Evolutionary conservation across 1,139 yeast genomes (phyloP).

Genomic region (Yamadazyma dendronema): DNA sequence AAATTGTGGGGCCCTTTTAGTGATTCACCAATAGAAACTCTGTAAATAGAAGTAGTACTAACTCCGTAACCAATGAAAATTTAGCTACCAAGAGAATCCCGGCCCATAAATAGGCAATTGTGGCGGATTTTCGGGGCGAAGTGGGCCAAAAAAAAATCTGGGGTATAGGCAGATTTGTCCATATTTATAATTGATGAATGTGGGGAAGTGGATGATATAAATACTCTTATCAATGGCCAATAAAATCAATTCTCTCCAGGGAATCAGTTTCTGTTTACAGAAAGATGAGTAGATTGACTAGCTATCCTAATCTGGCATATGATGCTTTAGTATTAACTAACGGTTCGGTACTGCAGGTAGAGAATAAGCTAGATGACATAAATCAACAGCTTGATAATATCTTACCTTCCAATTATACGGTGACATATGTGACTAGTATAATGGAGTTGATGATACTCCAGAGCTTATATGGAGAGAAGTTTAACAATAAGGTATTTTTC

Average conservation of each 20-base stretch:
- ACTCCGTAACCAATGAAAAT: not conserved
- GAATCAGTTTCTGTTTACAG: too few relatives aligned
- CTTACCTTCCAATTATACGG: conserved; percentile 25
- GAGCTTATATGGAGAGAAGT: conserved; percentile 12
- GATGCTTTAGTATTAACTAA: conserved; percentile 37
- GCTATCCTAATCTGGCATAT: conserved; percentile 33
- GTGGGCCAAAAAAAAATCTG: not conserved
- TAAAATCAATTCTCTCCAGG: conserved; percentile 11
- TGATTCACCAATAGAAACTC: not conserved
- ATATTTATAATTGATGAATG: not conserved
- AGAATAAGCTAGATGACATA: conserved; percentile 25
- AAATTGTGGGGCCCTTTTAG: not conserved
- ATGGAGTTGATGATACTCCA: conserved; percentile 22
- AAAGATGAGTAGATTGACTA: conserved; percentile 40
- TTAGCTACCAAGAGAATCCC: too few relatives aligned
- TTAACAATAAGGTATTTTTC: conserved; percentile 33
- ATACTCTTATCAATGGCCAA: conserved; percentile 19
- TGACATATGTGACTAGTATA: conserved; percentile 29
- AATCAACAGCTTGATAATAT: conserved; percentile 25
- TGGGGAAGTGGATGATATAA: conserved; percentile 10
- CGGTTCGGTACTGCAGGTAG: conserved; percentile 34
- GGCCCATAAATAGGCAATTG: too few relatives aligned
- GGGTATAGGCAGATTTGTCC: conserved; percentile 1
- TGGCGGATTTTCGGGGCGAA: too few relatives aligned
- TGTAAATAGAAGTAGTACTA: not conserved